Conservation (phyloP, 2,329 filamentous ascomycete species). For the Endothia cerciana region DNA sequence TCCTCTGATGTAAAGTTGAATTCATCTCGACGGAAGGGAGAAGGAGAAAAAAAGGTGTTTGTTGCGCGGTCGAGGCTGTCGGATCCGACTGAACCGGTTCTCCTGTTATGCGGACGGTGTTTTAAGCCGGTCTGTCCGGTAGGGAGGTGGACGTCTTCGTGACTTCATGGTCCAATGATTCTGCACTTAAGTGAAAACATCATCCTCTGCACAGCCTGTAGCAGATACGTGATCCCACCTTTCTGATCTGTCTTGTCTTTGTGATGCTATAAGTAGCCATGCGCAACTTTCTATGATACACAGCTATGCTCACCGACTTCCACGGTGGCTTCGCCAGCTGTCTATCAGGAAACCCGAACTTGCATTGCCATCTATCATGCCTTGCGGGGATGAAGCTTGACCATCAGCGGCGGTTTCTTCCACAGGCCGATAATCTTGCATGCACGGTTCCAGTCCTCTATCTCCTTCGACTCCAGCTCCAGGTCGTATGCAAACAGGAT, state of each 20-base stretch:
- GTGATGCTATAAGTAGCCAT: too few relatives aligned
- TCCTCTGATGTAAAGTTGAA: background rate
- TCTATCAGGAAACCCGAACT: background rate
- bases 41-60: background rate
- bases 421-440: slow-evolving; percentile 21
- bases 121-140: background rate
- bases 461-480: slow-evolving; percentile 18
- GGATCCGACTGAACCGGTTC: background rate
- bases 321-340: too few relatives aligned
- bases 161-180: background rate
- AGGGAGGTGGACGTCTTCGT: background rate
- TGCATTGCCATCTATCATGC: background rate
- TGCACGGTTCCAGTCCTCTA: slow-evolving; percentile 21
- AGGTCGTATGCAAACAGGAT: slow-evolving; percentile 37
- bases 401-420: slow-evolving; percentile 21
- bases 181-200: too few relatives aligned
- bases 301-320: too few relatives aligned
- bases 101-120: too few relatives aligned
- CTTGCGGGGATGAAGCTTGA: slow-evolving; percentile 20
- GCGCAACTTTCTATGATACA: too few relatives aligned
- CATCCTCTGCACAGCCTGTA: too few relatives aligned
- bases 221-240: background rate
- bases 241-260: background rate
- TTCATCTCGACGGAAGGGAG: background rate
- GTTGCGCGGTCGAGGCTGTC: background rate